A percentile compares a stretch with the other conserved stretches of the same genome.
phyloP scores from a whole-genome alignment of 2,329 filamentous ascomycete genomes.

The Pseudogymnoascus sp. region DNA sequence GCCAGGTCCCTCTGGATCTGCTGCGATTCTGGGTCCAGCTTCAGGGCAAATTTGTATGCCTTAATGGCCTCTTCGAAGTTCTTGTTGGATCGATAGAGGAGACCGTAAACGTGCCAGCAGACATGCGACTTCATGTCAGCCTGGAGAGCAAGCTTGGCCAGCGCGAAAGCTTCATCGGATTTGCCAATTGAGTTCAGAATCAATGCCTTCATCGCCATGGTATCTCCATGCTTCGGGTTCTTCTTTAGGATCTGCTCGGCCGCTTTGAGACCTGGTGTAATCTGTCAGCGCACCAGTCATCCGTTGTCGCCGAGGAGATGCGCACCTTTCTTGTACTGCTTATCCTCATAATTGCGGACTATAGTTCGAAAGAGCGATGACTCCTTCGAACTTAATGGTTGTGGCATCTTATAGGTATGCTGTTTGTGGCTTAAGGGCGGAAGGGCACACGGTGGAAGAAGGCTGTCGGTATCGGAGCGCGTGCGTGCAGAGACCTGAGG shows the following conservation, averaged over 20 bases:
- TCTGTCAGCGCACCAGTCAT: conserved; percentile 11
- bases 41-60: conserved; percentile 93
- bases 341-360: conserved; percentile 93
- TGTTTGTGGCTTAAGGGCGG: neutral
- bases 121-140: conserved; percentile 99
- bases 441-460: conserved; percentile 6
- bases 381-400: conserved; percentile 77
- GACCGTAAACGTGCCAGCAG: conserved; percentile 97
- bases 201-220: conserved; percentile 96
- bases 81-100: conserved; percentile 87
- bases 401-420: conserved; percentile 47
- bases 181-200: conserved; percentile 91
- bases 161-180: conserved; percentile 83
- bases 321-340: conserved; percentile 85
- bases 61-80: conserved; percentile 99
- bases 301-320: conserved; percentile 11
- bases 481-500: conserved; percentile 8
- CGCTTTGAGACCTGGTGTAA: conserved; percentile 65
- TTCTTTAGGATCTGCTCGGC: conserved; percentile 96
- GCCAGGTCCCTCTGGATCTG: conserved; percentile 94
- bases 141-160: conserved; percentile 85
- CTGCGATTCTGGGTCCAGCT: conserved; percentile 83
- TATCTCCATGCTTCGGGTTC: conserved; percentile 92
- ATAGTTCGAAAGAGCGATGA: conserved; percentile 88
- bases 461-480: conserved; percentile 9